Percentiles rank a stretch among this genome's conserved stretches.
Evolutionary conservation across 768 basidiomycete species (phyloP).

Genomic region (Megacollybia marginata): DNA sequence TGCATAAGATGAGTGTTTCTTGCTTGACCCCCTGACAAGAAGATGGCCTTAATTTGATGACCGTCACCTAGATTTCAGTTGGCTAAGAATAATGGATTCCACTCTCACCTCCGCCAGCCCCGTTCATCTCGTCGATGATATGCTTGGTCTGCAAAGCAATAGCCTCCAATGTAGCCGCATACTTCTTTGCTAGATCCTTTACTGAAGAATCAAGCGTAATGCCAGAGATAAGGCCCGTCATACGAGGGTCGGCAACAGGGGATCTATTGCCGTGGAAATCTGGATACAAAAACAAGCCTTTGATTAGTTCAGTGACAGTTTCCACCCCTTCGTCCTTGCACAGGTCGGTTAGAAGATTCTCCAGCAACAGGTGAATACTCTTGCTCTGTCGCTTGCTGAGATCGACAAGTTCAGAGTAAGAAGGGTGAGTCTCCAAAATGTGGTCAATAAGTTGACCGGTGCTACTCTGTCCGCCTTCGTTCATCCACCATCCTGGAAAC

Average conservation of each 20-base stretch:
- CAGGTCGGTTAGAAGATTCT: slow-evolving; percentile 13
- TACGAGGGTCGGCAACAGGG: slow-evolving; percentile 90
- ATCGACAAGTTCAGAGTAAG: slow-evolving; percentile 64
- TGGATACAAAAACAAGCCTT: slow-evolving; percentile 90
- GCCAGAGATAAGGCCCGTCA: slow-evolving; percentile 89
- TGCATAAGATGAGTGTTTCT: slow-evolving; percentile 86
- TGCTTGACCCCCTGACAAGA: slow-evolving; percentile 91
- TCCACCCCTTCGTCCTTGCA: slow-evolving; percentile 63
- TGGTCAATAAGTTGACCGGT: slow-evolving; percentile 99
- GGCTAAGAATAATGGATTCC: no score
- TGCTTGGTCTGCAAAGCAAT: slow-evolving; percentile 93
- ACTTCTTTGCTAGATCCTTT: slow-evolving; percentile 80
- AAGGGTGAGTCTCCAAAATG: slow-evolving; percentile 86
- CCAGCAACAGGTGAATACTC: slow-evolving; percentile 50
- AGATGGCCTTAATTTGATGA: slow-evolving; percentile 76
- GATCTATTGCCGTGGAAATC: slow-evolving; percentile 96
- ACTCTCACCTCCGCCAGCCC: neutral
- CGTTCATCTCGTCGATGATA: slow-evolving; percentile 87
- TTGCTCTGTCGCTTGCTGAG: slow-evolving; percentile 51
- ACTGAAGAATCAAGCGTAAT: slow-evolving; percentile 76
- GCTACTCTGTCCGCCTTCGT: slow-evolving; percentile 97
- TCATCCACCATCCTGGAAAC: slow-evolving; percentile 98
- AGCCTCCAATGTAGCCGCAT: slow-evolving; percentile 85
- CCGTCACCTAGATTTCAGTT: slow-evolving; percentile 34
- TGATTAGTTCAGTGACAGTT: slow-evolving; percentile 77